These are phyloP conservation scores for Penicillium sp. DNA, from an alignment of 2,329 filamentous ascomycete genomes.

Conservation along the genomic window DNA sequence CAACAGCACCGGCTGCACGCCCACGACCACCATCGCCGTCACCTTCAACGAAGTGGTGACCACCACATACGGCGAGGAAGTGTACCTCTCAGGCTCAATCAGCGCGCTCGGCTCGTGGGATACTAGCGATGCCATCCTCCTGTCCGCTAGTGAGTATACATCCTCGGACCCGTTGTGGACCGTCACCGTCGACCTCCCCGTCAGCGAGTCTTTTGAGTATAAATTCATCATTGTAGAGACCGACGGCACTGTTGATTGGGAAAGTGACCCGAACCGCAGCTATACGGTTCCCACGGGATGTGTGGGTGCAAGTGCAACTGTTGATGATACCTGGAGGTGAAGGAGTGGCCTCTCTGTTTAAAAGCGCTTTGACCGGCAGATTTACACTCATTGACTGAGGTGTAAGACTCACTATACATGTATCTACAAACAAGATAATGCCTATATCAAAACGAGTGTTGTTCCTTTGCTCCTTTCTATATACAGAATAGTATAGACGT, in stretches of 20 bases:
- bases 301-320: conserved; percentile 25
- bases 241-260: conserved; percentile 59
- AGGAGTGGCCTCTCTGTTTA: not conserved
- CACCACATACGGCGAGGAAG: conserved; percentile 59
- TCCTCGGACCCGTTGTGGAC: conserved; percentile 59
- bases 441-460: not conserved
- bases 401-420: not conserved
- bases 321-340: conserved; percentile 38
- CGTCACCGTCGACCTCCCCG: conserved; percentile 51
- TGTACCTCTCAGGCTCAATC: conserved; percentile 62
- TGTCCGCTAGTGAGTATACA: conserved; percentile 61
- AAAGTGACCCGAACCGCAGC: conserved; percentile 51
- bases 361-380: no score
- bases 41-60: conserved; percentile 58
- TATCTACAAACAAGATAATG: no score
- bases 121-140: conserved; percentile 48
- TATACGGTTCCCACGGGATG: conserved; percentile 40
- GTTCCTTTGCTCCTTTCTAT: not conserved
- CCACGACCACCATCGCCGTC: conserved; percentile 50
- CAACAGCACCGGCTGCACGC: conserved; percentile 14
- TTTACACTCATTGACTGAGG: no score
- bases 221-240: conserved; percentile 61
- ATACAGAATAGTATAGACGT: not conserved
- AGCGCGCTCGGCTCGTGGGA: conserved; percentile 62
- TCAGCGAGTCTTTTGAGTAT: conserved; percentile 59